Evolutionary conservation across 2,329 filamentous ascomycete species (phyloP).

Genomic region (Amauroascus niger): DNA sequence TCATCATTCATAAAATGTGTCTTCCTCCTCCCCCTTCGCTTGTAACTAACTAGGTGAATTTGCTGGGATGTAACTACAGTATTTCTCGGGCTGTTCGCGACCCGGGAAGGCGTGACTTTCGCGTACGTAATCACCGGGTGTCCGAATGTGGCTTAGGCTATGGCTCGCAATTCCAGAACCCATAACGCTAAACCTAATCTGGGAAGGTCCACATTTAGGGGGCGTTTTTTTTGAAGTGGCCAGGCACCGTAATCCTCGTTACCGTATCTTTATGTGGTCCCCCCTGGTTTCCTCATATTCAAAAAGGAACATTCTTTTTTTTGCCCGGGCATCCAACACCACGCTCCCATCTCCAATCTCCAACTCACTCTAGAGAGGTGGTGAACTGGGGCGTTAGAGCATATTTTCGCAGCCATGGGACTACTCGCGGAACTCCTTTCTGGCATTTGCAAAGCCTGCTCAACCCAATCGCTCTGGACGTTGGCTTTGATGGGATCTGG

Average conservation of each 20-base stretch:
- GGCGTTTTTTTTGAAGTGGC: neutral
- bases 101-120: neutral
- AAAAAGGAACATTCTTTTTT: neutral
- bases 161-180: neutral
- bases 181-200: neutral
- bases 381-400: neutral
- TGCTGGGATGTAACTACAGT: too few relatives aligned
- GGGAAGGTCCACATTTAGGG: neutral
- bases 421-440: conserved; percentile 42
- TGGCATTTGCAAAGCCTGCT: conserved; percentile 38
- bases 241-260: neutral
- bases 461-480: conserved; percentile 39
- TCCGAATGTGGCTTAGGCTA: neutral
- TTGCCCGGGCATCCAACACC: neutral
- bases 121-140: neutral
- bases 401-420: conserved; percentile 36
- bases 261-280: neutral
- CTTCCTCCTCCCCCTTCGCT: too few relatives aligned
- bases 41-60: too few relatives aligned
- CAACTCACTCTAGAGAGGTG: neutral
- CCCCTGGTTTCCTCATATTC: neutral
- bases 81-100: neutral
- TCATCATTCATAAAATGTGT: too few relatives aligned
- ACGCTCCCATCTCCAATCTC: neutral
- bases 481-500: conserved; percentile 38